Evolutionary conservation across 441 rosid species (phyloP).

Genomic region (Arabidopsis hybrid): DNA sequence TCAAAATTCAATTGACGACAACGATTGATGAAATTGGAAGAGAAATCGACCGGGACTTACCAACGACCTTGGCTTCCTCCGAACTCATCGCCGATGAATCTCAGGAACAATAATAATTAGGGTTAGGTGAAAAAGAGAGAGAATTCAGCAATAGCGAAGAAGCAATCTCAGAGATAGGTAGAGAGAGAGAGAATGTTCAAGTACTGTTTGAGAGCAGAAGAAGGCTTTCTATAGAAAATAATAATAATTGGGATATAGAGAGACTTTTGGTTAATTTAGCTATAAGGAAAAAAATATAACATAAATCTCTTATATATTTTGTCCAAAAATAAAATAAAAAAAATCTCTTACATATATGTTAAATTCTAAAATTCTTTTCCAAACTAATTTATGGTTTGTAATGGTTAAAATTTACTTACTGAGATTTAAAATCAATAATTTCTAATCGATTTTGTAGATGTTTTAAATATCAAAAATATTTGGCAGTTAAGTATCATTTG

Average conservation of each 20-base stretch:
- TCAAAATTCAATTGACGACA: conserved; percentile 1
- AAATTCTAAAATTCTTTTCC: no score
- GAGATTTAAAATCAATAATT: no score
- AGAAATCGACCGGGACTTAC: conserved; percentile 44
- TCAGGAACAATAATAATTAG: conserved; percentile 9
- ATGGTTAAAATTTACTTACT: neutral
- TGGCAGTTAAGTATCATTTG: no score
- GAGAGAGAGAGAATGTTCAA: conserved; percentile 13
- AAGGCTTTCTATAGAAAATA: neutral
- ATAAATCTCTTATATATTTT: no score
- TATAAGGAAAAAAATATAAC: no score
- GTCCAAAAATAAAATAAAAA: no score
- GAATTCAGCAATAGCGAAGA: neutral
- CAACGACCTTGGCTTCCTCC: conserved; percentile 70
- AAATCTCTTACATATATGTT: no score
- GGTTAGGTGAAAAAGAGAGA: conserved; percentile 27
- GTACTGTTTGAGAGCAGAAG: conserved; percentile 4
- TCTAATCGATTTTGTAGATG: no score
- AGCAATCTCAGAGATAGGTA: conserved; percentile 2
- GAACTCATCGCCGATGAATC: conserved; percentile 51
- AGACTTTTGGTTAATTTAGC: no score
- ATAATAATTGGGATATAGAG: no score
- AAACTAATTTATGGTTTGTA: neutral
- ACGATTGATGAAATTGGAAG: neutral
- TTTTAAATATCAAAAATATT: no score